Evolutionary conservation across 345 rosid species (phyloP).

Genomic region (Euphorbia peplus): DNA sequence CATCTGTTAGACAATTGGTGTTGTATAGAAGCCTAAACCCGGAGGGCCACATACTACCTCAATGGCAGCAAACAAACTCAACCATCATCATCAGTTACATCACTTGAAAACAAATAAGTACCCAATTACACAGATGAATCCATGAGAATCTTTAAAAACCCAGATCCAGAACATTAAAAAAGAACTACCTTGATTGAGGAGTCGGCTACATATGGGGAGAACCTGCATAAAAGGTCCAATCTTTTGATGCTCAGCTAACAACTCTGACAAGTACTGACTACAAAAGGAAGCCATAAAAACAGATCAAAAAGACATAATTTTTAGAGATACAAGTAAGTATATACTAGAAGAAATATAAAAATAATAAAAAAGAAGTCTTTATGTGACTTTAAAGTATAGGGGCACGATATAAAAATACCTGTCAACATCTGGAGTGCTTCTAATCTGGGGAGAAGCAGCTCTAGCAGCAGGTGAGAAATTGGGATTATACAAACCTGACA

Average conservation of each 20-base stretch:
- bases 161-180: slow-evolving; percentile 52
- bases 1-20: neutral
- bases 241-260: slow-evolving; percentile 94
- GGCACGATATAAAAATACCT: slow-evolving; percentile 36
- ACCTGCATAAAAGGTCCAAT: slow-evolving; percentile 94
- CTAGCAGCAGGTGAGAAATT: slow-evolving; percentile 95
- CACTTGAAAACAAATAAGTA: slow-evolving; percentile 11
- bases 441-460: slow-evolving; percentile 97
- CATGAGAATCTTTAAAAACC: slow-evolving; percentile 25
- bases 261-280: slow-evolving; percentile 85
- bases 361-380: neutral
- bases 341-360: neutral
- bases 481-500: slow-evolving; percentile 96
- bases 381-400: neutral
- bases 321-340: neutral
- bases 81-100: neutral
- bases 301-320: slow-evolving; percentile 36
- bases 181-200: slow-evolving; percentile 95
- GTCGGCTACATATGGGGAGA: slow-evolving; percentile 88
- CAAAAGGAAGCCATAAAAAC: slow-evolving; percentile 27
- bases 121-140: neutral
- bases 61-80: slow-evolving; percentile 1
- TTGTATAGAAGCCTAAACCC: neutral
- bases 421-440: slow-evolving; percentile 82
- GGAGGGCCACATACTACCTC: neutral